A percentile compares a stretch with the other conserved stretches of the same genome.
These are phyloP conservation scores for Phytophthora cryptogea DNA, from an alignment of 352 stramenopile genomes.

Conservation along the genomic window DNA sequence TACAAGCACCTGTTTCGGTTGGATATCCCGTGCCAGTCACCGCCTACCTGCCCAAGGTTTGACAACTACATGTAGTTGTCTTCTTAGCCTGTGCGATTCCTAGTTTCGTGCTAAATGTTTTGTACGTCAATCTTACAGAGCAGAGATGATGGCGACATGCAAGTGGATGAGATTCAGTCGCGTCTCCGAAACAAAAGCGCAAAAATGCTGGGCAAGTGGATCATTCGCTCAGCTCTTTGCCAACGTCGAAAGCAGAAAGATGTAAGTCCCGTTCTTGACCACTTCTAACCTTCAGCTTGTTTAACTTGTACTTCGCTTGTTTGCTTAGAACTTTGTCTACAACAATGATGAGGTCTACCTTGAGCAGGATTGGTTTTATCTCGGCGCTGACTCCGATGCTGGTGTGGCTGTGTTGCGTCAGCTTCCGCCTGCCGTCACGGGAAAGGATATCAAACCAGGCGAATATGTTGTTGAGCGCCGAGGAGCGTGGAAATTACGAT, in stretches of 20 bases:
- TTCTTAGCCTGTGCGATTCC: no score
- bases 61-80: no score
- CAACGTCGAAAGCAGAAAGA: slow-evolving; percentile 50
- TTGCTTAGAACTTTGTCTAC: slow-evolving; percentile 74
- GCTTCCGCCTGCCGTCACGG: slow-evolving; percentile 35
- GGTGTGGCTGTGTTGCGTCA: slow-evolving; percentile 69
- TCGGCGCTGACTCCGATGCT: slow-evolving; percentile 68
- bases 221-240: slow-evolving; percentile 67
- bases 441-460: slow-evolving; percentile 49
- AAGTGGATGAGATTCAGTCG: slow-evolving; percentile 82
- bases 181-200: slow-evolving; percentile 76
- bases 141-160: slow-evolving; percentile 69
- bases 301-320: background rate
- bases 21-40: slow-evolving; percentile 64
- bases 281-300: no score
- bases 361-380: slow-evolving; percentile 87
- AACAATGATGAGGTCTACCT: slow-evolving; percentile 85
- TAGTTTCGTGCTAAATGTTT: no score
- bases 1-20: slow-evolving; percentile 49
- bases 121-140: slow-evolving; percentile 31
- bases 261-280: slow-evolving; percentile 32
- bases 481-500: slow-evolving; percentile 63
- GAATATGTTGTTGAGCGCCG: slow-evolving; percentile 77
- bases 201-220: slow-evolving; percentile 80
- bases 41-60: slow-evolving; percentile 77